Evolutionary conservation across 345 rosid species (phyloP).

Genomic region (Moringa oleifera): DNA sequence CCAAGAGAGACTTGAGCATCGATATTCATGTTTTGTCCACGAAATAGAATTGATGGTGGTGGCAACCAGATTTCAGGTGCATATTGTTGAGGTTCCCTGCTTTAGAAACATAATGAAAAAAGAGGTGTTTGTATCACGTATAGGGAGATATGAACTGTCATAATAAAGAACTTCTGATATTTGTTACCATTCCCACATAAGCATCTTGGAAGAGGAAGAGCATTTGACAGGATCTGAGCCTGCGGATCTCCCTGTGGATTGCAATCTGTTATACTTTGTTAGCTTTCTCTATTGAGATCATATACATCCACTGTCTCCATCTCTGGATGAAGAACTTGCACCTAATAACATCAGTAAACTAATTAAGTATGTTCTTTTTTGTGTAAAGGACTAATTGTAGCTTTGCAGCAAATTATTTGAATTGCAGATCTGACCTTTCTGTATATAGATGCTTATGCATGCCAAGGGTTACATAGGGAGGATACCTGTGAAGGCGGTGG

Average conservation of each 20-base stretch:
- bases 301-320: constrained; percentile 11
- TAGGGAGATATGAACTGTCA: no score
- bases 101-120: no score
- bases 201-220: constrained; percentile 31
- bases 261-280: constrained; percentile 23
- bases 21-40: constrained; percentile 15
- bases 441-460: no score
- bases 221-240: constrained; percentile 29
- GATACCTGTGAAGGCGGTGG: constrained; percentile 21
- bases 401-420: no score
- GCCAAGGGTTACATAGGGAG: no score
- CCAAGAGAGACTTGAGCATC: constrained; percentile 3
- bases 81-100: background rate
- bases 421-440: no score
- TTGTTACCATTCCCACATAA: no score
- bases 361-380: background rate
- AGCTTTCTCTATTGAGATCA: constrained; percentile 15
- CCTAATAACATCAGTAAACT: constrained; percentile 13
- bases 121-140: no score
- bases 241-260: constrained; percentile 26
- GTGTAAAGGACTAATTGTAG: no score
- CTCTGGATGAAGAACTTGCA: constrained; percentile 15
- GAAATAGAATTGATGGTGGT: background rate
- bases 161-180: no score
- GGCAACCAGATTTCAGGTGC: background rate